Evolutionary conservation across 495 filamentous ascomycete species (phyloP), one percentile per base, ranked within the genome.

Genomic region (Penicillium angulare): DNA sequence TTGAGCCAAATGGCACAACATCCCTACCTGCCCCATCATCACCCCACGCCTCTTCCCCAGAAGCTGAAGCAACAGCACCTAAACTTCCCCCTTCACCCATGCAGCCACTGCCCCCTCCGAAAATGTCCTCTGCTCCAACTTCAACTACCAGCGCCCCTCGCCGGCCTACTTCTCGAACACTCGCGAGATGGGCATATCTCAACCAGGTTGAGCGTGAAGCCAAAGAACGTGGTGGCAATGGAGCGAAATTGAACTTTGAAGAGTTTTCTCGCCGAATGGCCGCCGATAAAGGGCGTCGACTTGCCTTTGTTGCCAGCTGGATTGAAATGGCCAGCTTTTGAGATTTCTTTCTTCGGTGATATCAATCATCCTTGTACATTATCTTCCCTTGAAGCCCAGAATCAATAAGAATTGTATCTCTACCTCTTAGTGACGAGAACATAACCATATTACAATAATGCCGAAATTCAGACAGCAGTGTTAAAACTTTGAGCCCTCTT

Each of bases 291-390:
- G 84, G 85, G 27, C 69, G 73, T 33, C 71, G 78, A 20, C 75
- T 95, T 48, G 86, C 85, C 43, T 93, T 92, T 68, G 73, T 93
- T 26, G 87, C 85, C 15, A 86, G 77, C 47, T 95, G 90, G 90
- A 90, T 92, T 60, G 89, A 93, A 65, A 87, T 92, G 76, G 82
- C 79, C 46, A 81, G 75, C 58, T 83, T 84, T 51, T 85, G 31
- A 46, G 17, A 31, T 12, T 31, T 31, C 5, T 6, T 31, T 2
- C 5, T 12, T 36, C 29, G 13, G 34, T 15, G 34, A n/a, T n/a
- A n/a, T n/a, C 5, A 4, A 12, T 12, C 38, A 10, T 2, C 18
- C 5, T 5, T 41, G 38, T 41, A 41, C 38, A 41, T 41, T 41
- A 41, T 22, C 21, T 20, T 13, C 21, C 12, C 38, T 32, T 32